Conservation (phyloP, 148 eudicot species). For the Rhododendron vialii region DNA sequence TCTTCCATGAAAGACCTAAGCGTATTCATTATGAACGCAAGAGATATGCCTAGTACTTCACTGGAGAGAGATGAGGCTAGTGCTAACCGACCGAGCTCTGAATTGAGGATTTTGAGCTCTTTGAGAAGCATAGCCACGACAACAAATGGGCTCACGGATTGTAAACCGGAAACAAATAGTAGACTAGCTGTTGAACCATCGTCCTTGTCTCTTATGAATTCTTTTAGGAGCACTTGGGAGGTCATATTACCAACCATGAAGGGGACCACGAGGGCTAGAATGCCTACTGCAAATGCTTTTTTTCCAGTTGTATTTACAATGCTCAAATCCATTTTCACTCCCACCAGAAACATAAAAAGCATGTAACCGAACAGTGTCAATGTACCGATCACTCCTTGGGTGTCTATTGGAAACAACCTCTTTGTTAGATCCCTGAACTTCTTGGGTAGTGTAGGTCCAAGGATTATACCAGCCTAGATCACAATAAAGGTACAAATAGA, state of each 20-base stretch:
- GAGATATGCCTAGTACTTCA: conserved; percentile 6
- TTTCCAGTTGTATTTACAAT: conserved; percentile 14
- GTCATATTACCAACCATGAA: neutral
- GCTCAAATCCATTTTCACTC: conserved; percentile 19
- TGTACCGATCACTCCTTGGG: conserved; percentile 2
- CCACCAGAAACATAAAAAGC: conserved; percentile 19
- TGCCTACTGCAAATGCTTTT: conserved; percentile 17
- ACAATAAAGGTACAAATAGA: neutral
- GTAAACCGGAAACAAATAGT: neutral
- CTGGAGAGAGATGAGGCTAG: conserved; percentile 8
- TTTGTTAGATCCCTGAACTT: neutral
- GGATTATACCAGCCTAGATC: conserved; percentile 21
- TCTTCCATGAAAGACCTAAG: neutral
- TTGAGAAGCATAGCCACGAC: conserved; percentile 19
- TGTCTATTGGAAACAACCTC: conserved; percentile 9
- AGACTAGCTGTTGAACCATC: neutral
- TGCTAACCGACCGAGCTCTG: conserved; percentile 36
- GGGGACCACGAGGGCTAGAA: conserved; percentile 7
- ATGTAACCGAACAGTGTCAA: conserved; percentile 10
- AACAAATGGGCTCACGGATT: conserved; percentile 22
- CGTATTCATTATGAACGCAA: neutral
- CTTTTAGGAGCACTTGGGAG: neutral
- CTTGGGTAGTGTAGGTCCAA: conserved; percentile 17
- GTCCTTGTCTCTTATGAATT: neutral
- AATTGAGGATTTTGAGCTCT: conserved; percentile 31